Conservation (phyloP, 352 stramenopile genomes). For the Phytophthora pistaciae region DNA sequence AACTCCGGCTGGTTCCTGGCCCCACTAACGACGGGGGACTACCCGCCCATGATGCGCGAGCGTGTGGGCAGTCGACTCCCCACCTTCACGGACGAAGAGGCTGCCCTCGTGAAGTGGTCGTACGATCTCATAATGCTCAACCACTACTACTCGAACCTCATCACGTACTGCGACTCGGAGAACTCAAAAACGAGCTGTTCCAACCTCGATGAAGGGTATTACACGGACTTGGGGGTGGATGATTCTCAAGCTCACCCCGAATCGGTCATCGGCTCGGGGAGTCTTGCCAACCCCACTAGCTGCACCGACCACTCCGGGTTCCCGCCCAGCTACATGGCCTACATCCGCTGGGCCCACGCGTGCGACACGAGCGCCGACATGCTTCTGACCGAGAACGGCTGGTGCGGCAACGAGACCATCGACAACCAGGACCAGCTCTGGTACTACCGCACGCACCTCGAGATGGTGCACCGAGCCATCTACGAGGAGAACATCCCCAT, state of each 20-base stretch:
- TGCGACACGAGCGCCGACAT: conserved; percentile 49
- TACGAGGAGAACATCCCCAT: conserved; percentile 65
- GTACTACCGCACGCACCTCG: conserved; percentile 61
- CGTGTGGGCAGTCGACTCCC: conserved; percentile 84
- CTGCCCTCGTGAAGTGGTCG: conserved; percentile 77
- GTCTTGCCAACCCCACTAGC: conserved; percentile 30
- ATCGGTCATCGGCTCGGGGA: conserved; percentile 37
- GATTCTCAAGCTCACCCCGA: conserved; percentile 54
- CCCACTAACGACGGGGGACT: conserved; percentile 91
- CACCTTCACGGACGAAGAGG: conserved; percentile 85
- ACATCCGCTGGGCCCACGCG: conserved; percentile 56
- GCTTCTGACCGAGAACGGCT: too few relatives aligned
- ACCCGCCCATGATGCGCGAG: conserved; percentile 92
- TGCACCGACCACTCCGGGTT: conserved; percentile 47
- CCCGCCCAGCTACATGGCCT: conserved; percentile 55
- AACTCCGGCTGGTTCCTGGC: conserved; percentile 92
- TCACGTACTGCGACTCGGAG: conserved; percentile 57
- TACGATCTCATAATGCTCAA: conserved; percentile 97
- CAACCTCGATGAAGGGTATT: conserved; percentile 41
- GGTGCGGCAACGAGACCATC: conserved; percentile 67
- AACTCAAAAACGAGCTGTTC: conserved; percentile 49
- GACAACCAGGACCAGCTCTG: conserved; percentile 66
- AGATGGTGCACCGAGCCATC: conserved; percentile 63
- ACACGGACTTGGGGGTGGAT: conserved; percentile 58
- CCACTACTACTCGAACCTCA: conserved; percentile 86